Conservation (phyloP, 73 alveolate genomes). For the Paramecium sexaurelia region DNA sequence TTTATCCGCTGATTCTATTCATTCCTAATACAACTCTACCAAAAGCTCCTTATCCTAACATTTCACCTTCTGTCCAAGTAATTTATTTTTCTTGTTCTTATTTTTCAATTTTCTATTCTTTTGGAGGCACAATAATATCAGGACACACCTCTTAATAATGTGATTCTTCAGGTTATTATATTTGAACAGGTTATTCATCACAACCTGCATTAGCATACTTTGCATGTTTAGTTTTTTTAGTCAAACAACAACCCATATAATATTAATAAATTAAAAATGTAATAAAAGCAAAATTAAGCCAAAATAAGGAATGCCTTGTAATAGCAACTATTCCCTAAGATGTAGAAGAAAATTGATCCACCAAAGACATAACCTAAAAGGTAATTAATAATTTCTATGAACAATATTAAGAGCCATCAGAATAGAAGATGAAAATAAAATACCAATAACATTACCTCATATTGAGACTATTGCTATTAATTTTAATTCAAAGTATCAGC, state of each 20-base stretch:
- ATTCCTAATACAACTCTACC: constrained; percentile 93
- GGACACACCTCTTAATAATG: neutral
- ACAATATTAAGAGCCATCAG: neutral
- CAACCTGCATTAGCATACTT: constrained; percentile 18
- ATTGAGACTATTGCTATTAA: neutral
- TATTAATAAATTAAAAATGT: neutral
- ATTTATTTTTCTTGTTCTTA: neutral
- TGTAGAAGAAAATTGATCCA: neutral
- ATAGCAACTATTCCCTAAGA: neutral
- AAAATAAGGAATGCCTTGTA: neutral
- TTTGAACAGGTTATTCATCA: neutral
- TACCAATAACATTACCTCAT: neutral
- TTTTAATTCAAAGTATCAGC: constrained; percentile 38
- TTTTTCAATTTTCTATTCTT: neutral
- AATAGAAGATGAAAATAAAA: neutral
- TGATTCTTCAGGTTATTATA: constrained; percentile 1
- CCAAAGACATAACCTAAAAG: neutral
- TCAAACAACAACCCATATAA: constrained; percentile 7
- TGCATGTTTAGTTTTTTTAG: neutral
- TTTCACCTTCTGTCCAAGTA: constrained; percentile 73
- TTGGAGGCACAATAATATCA: neutral
- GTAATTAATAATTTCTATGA: neutral
- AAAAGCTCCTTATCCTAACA: constrained; percentile 93
- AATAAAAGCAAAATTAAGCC: neutral
- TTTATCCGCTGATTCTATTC: constrained; percentile 79